Evolutionary conservation across 2,329 filamentous ascomycete genomes (phyloP).

Genomic region (Ceratocystis lukuohia): DNA sequence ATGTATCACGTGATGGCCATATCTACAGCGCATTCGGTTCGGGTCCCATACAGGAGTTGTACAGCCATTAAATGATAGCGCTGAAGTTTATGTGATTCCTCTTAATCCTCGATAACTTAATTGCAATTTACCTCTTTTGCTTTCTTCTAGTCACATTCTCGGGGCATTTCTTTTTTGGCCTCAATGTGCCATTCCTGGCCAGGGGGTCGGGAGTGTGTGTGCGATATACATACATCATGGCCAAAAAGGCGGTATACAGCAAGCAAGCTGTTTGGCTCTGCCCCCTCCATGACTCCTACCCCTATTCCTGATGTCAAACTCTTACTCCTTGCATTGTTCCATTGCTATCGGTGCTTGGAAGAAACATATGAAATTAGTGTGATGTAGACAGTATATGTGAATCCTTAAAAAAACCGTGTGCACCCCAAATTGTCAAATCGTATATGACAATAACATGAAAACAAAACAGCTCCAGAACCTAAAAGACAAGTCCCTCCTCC

Average conservation of each 20-base stretch:
- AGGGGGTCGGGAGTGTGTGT: not conserved
- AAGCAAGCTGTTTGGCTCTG: not conserved
- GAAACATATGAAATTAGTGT: not conserved
- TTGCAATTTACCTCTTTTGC: not conserved
- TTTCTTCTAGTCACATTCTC: too few species aligned
- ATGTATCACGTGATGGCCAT: too few species aligned
- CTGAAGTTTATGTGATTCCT: not conserved
- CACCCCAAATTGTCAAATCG: not conserved
- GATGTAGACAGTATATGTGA: not conserved
- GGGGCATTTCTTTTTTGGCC: too few species aligned
- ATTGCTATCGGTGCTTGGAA: not conserved
- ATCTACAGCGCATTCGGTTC: too few species aligned
- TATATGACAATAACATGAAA: slow-evolving; percentile 1
- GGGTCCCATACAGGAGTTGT: too few species aligned
- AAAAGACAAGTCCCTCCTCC: not conserved
- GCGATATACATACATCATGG: not conserved
- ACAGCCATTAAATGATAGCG: too few species aligned
- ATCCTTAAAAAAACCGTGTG: slow-evolving; percentile 1
- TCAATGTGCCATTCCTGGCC: not conserved
- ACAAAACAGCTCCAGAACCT: not conserved
- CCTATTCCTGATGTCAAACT: not conserved
- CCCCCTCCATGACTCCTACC: not conserved
- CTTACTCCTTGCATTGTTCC: not conserved
- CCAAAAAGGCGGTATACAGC: not conserved
- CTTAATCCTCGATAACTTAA: not conserved